Base-by-base conservation (phyloP, 768 basidiomycete species). In the Pleurotus cornucopiae region DNA sequence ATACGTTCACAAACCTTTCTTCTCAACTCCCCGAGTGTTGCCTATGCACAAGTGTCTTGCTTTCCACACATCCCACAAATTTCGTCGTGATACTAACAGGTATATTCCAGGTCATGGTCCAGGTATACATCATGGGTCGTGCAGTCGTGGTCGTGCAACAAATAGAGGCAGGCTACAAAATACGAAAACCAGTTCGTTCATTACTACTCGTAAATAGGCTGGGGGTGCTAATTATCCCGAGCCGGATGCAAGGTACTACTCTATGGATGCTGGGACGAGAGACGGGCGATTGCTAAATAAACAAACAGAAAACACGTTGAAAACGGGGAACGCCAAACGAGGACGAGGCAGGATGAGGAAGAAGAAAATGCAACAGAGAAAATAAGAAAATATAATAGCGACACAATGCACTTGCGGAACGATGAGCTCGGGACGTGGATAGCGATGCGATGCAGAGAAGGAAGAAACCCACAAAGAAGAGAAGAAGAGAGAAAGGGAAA, bases 141-240 rank as follows among this genome's bases (percentile, higher is more conserved):
- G 30, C 30, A 34, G 16, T 38, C 30, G n/a, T 49, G 23, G 37
- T 49, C 48, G 30, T 48, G 20, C 41, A 20, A n/a, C n/a, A 44
- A 44, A 44, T 34, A 34, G 30, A 34, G 30, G 30, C 30, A 34
- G 30, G 48, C 11, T 34, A 26, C 21, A 14, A 25, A 16, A 18
- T 12, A 40, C 34, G 37, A 41, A 53, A 53, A 26, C 51, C 51
- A 53, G 51, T 53, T 53, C 51, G 51, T 53, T 39, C 26, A 53
- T 41, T 53, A 53, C 39, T 26, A 49, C 20, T 49, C 25, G 39
- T 40, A 40, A 47, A 21, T 49, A 49, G 46, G 13, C 38, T 25
- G 14, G 26, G 26, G 30, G 38, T 49, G 51, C 13, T n/a, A 53
- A 41, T 16, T 37, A 53, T 53, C 41, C 34, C 41, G 18, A n/a